phyloP scores from a whole-genome alignment of 495 filamentous ascomycete species.

The Durotheca rogersii region DNA sequence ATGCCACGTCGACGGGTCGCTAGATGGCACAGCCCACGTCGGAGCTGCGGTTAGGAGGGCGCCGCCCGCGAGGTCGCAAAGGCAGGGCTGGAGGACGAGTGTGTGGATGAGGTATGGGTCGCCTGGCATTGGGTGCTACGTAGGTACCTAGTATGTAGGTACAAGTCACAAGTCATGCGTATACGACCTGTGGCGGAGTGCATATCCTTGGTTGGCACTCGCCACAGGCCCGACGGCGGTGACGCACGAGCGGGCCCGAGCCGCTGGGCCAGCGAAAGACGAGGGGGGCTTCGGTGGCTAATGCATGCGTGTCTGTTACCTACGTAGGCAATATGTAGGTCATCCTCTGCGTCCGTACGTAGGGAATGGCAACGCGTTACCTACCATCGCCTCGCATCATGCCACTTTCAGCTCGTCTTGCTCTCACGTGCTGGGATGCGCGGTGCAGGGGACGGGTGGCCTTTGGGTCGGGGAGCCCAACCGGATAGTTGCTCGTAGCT shows the following conservation, averaged over 20 bases:
- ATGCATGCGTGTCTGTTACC: no score
- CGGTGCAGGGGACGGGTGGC: neutral
- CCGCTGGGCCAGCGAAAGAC: conserved; percentile 14
- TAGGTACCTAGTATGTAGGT: no score
- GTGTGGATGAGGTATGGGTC: neutral
- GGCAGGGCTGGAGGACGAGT: no score
- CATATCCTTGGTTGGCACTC: conserved; percentile 29
- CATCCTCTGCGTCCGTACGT: no score
- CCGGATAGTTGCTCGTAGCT: no score
- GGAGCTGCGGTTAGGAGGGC: conserved; percentile 2
- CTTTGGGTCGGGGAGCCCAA: no score
- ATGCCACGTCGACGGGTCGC: conserved; percentile 32
- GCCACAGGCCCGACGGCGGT: no score
- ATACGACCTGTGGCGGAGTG: conserved; percentile 37
- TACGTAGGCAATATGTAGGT: no score
- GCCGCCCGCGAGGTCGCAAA: neutral
- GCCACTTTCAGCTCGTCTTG: conserved; percentile 35
- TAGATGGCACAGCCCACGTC: conserved; percentile 25
- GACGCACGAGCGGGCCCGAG: conserved; percentile 18
- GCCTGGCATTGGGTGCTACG: neutral
- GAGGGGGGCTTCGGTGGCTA: no score
- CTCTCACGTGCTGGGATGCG: conserved; percentile 2
- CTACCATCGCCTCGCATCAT: conserved; percentile 23
- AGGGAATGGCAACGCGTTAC: conserved; percentile 20
- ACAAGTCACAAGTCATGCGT: neutral